These are phyloP conservation scores for Ceratobasidium sp. DNA, from an alignment of 1,284 basidiomycete species.

Conservation along the genomic window DNA sequence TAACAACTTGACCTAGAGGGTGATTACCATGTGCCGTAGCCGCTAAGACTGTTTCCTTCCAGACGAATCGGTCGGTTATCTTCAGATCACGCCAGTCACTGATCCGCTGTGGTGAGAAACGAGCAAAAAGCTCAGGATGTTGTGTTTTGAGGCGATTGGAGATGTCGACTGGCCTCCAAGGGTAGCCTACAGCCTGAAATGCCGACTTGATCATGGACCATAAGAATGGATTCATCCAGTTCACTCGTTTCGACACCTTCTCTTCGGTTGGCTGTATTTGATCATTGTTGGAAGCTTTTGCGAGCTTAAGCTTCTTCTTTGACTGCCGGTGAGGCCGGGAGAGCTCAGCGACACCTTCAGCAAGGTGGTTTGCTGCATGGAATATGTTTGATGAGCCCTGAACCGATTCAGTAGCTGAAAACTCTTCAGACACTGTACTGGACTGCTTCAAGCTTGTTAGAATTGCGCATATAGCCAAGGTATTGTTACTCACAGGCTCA, in stretches of 20 bases:
- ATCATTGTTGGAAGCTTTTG: neutral
- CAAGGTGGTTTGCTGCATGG: no score
- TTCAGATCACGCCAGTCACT: constrained; percentile 11
- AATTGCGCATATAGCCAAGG: no score
- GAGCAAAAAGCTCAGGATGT: constrained; percentile 16
- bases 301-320: no score
- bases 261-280: neutral
- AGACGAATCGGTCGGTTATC: neutral
- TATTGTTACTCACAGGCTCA: no score
- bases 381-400: no score
- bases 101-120: neutral
- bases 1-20: constrained; percentile 2
- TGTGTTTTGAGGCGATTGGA: neutral
- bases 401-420: no score
- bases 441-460: no score
- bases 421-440: no score
- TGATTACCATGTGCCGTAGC: constrained; percentile 1
- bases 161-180: constrained; percentile 16
- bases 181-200: neutral
- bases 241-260: neutral
- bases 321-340: neutral
- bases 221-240: constrained; percentile 33
- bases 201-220: constrained; percentile 19
- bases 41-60: constrained; percentile 14
- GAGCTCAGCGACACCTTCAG: no score